Evolutionary conservation across 2,329 filamentous ascomycete genomes (phyloP).

Genomic region (Aspergillus ibericus): DNA sequence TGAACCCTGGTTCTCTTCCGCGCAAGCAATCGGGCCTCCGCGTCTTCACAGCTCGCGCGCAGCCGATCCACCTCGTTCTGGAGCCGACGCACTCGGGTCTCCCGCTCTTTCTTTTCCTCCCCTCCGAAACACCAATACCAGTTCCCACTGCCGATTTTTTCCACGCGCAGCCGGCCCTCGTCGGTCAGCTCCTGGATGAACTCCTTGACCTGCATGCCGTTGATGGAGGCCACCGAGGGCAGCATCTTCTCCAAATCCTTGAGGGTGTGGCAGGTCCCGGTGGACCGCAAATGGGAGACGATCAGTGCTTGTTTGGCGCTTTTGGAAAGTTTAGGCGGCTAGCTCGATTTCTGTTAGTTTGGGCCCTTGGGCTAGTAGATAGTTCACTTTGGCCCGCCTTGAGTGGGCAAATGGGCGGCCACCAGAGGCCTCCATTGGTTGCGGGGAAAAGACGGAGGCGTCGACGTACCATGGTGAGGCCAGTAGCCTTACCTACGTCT

Average conservation of each 20-base stretch:
- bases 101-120: conserved; percentile 54
- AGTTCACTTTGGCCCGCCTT: too few species aligned
- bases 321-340: conserved; percentile 57
- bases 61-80: conserved; percentile 31
- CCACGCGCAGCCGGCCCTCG: conserved; percentile 62
- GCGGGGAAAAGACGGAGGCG: neutral
- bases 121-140: conserved; percentile 70
- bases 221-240: conserved; percentile 62
- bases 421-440: neutral
- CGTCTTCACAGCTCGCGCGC: conserved; percentile 30
- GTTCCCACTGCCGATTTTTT: conserved; percentile 70
- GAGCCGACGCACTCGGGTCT: conserved; percentile 31
- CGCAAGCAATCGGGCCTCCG: conserved; percentile 37
- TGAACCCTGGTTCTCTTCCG: conserved; percentile 37
- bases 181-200: conserved; percentile 63
- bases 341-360: neutral
- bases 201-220: conserved; percentile 67
- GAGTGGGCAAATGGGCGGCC: too few species aligned
- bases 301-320: conserved; percentile 60
- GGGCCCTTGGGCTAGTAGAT: neutral
- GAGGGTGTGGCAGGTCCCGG: conserved; percentile 62
- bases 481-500: neutral
- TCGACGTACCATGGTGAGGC: conserved; percentile 3
- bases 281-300: conserved; percentile 59
- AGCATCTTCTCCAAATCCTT: conserved; percentile 68